These are phyloP conservation scores for Xerocomellus dryophilus DNA, from an alignment of 768 basidiomycete genomes.

Conservation along the genomic window DNA sequence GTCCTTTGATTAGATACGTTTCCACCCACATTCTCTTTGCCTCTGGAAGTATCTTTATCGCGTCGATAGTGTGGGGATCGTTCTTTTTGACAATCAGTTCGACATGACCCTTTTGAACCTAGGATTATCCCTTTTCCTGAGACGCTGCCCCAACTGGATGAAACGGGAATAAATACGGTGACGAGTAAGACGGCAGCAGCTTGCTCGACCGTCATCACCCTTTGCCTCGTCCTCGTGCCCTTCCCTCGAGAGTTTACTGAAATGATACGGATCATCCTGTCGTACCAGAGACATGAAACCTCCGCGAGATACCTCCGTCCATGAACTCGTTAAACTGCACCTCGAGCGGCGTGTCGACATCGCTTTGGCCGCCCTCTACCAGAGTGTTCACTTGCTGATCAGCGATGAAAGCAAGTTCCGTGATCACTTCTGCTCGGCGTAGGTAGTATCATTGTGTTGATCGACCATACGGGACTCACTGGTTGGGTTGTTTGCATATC, in stretches of 20 bases:
- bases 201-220: slow-evolving; percentile 22
- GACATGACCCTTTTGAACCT: slow-evolving; percentile 29
- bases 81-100: slow-evolving; percentile 18
- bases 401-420: slow-evolving; percentile 26
- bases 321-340: slow-evolving; percentile 28
- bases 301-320: slow-evolving; percentile 20
- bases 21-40: slow-evolving; percentile 23
- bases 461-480: slow-evolving; percentile 14
- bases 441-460: background rate
- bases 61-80: slow-evolving; percentile 16
- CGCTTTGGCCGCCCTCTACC: background rate
- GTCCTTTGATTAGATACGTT: background rate
- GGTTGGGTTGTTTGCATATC: slow-evolving; percentile 24
- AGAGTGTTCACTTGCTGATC: slow-evolving; percentile 8
- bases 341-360: slow-evolving; percentile 15
- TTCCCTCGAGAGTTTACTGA: slow-evolving; percentile 27
- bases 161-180: slow-evolving; percentile 7
- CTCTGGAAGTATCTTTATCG: slow-evolving; percentile 24
- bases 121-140: background rate
- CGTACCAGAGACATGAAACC: background rate
- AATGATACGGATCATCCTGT: background rate
- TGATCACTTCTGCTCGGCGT: slow-evolving; percentile 21
- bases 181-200: slow-evolving; percentile 27
- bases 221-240: slow-evolving; percentile 17
- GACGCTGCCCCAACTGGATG: background rate